Conservation (phyloP, 495 filamentous ascomycete genomes). For the Pyrenula massariospora region DNA sequence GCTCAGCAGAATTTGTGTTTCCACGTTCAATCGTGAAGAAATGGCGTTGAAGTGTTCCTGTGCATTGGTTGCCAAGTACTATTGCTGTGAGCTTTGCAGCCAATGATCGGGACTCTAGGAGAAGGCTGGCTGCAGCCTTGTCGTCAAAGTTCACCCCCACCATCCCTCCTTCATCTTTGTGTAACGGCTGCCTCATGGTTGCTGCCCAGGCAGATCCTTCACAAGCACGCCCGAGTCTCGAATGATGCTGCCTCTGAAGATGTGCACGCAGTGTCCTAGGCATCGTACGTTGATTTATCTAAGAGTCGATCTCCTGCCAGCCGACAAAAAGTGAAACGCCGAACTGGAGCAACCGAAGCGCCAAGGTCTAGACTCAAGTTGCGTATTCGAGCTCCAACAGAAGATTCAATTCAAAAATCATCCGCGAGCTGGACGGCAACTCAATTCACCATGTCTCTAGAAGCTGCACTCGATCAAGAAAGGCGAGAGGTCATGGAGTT, state of each 20-base stretch:
- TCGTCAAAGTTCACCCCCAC: not conserved
- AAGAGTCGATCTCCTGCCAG: not conserved
- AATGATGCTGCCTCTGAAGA: not conserved
- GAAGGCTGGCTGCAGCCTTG: not conserved
- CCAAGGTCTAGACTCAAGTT: not conserved
- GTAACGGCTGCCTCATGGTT: too few relatives aligned
- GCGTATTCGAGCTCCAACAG: too few relatives aligned
- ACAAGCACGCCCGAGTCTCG: not conserved
- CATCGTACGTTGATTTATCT: not conserved
- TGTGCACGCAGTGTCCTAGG: not conserved
- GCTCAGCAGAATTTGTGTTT: too few relatives aligned
- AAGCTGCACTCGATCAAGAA: constrained; percentile 63
- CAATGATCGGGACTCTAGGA: not conserved
- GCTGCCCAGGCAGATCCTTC: not conserved
- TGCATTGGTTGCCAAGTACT: too few relatives aligned
- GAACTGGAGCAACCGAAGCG: not conserved
- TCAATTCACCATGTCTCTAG: constrained; percentile 43
- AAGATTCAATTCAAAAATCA: too few relatives aligned
- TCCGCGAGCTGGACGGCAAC: too few relatives aligned
- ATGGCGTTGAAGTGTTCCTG: too few relatives aligned
- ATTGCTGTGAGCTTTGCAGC: too few relatives aligned
- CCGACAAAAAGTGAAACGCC: not conserved
- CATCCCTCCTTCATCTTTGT: not conserved
- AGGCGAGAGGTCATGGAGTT: constrained; percentile 56
- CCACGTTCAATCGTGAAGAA: too few relatives aligned